Evolutionary conservation across 2,329 filamentous ascomycete species (phyloP).

Genomic region (Talaromyces sp.): DNA sequence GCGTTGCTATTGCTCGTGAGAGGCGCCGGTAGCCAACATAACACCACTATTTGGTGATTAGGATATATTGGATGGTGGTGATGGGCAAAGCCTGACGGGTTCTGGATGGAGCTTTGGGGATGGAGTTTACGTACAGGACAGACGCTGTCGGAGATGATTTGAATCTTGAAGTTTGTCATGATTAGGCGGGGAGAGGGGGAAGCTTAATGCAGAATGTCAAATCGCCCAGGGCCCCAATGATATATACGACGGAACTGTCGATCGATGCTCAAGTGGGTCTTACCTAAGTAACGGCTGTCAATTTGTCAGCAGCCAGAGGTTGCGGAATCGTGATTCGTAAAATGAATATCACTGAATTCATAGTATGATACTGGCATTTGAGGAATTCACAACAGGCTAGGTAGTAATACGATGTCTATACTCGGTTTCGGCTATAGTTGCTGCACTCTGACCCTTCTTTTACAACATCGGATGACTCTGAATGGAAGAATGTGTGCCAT

Average conservation of each 20-base stretch:
- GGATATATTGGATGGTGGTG: too few species aligned
- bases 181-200: slow-evolving; percentile 1
- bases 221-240: background rate
- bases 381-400: too few species aligned
- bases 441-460: too few species aligned
- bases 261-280: slow-evolving; percentile 4
- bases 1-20: slow-evolving; percentile 68
- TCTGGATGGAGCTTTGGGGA: too few species aligned
- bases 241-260: background rate
- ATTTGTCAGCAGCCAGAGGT: slow-evolving; percentile 18
- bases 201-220: background rate
- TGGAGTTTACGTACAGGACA: slow-evolving; percentile 64
- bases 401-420: too few species aligned
- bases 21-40: slow-evolving; percentile 80
- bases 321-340: too few species aligned
- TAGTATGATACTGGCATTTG: too few species aligned
- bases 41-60: slow-evolving; percentile 57
- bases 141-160: slow-evolving; percentile 78
- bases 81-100: too few species aligned
- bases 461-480: too few species aligned
- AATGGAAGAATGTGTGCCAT: too few species aligned
- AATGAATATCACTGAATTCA: too few species aligned
- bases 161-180: slow-evolving; percentile 77
- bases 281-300: slow-evolving; percentile 6
- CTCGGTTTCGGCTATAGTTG: too few species aligned